Base-by-base conservation (phyloP, 768 basidiomycete genomes). In the Agrocybe praecox region DNA sequence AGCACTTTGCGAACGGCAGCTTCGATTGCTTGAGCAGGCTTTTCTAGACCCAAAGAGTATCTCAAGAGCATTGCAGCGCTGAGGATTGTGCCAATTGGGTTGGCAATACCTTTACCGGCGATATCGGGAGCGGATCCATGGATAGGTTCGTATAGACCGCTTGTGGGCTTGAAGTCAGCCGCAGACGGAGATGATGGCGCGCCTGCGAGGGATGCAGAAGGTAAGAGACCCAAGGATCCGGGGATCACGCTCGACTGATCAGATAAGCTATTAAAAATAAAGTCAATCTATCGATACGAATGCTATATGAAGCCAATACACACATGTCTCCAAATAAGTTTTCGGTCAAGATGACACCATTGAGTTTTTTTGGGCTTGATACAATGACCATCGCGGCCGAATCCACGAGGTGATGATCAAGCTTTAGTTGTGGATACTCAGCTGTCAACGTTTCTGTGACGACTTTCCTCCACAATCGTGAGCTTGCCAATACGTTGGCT, bases 321-420 rank as follows among this genome's bases (percentile, higher is more conserved):
- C 68, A 98, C 97, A 98, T 98, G 72, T 98, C 96, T 46, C 96
- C 96, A 61, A 98, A 97, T 72, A 98, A 72, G 72, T 98, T 98
- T 75, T 96, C 96, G 0, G 95, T 99, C 55, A 99, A 74, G 62
- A 98, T 82, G 46, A 99, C 87, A 59, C 97, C 97, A 69, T 99
- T 99, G 54, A 99, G 80, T 73, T 95, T 96, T 64, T 81, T 84
- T 8, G 97, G 97, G 66, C 82, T 92, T 23, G 88, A 77, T 47
- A 97, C 93, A 70, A 99, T 90, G 59, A 96, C 68, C 97, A 99
- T 98, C 10, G 97, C 88, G 5, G 97, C 95, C 2, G 94, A 90
- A 74, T 99, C 97, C 54, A 98, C 94, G 56, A 98, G 82, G 53
- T 92, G 87, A 74, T 99, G 97, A 68, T 96, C 89, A 46, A 98